A percentile compares a stretch with the other conserved stretches of the same genome.
Evolutionary conservation across 2,329 filamentous ascomycete species (phyloP).

Genomic region (Xylariaceae sp.): DNA sequence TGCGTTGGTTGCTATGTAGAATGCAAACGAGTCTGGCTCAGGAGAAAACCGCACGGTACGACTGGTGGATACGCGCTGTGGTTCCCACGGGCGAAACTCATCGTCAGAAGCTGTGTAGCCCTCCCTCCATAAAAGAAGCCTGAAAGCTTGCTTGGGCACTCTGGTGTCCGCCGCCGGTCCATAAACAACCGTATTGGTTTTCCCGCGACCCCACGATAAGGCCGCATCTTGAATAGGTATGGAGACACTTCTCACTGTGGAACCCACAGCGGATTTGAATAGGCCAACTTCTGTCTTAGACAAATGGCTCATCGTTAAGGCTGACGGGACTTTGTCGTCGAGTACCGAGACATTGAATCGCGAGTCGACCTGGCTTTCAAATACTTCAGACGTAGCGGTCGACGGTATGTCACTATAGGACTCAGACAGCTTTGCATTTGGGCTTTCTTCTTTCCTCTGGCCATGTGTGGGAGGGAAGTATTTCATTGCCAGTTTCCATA

Average conservation of each 20-base stretch:
- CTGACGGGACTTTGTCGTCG: slow-evolving; percentile 35
- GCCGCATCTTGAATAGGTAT: slow-evolving; percentile 62
- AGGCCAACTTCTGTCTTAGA: slow-evolving; percentile 53
- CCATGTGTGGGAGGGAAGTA: slow-evolving; percentile 47
- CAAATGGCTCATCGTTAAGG: slow-evolving; percentile 30
- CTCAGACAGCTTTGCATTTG: slow-evolving; percentile 27
- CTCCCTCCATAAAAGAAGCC: slow-evolving; percentile 68
- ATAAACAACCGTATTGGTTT: slow-evolving; percentile 64
- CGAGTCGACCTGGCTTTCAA: slow-evolving; percentile 29
- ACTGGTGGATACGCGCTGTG: slow-evolving; percentile 38
- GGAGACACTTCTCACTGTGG: slow-evolving; percentile 56
- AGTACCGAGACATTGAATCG: slow-evolving; percentile 36
- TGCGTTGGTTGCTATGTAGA: slow-evolving; percentile 75
- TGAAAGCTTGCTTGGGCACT: slow-evolving; percentile 77
- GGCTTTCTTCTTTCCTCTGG: slow-evolving; percentile 23
- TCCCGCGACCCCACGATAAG: slow-evolving; percentile 72
- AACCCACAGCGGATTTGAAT: slow-evolving; percentile 60
- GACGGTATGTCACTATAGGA: slow-evolving; percentile 26
- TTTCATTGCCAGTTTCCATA: slow-evolving; percentile 55
- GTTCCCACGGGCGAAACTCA: slow-evolving; percentile 50
- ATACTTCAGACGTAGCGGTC: slow-evolving; percentile 18
- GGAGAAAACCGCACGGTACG: slow-evolving; percentile 32
- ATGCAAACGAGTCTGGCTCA: slow-evolving; percentile 53
- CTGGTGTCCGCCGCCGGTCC: slow-evolving; percentile 57
- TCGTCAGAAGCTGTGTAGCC: slow-evolving; percentile 54